phyloP scores from a whole-genome alignment of 2,329 filamentous ascomycete species.

The Hymenotorrendiella dingleyae region DNA sequence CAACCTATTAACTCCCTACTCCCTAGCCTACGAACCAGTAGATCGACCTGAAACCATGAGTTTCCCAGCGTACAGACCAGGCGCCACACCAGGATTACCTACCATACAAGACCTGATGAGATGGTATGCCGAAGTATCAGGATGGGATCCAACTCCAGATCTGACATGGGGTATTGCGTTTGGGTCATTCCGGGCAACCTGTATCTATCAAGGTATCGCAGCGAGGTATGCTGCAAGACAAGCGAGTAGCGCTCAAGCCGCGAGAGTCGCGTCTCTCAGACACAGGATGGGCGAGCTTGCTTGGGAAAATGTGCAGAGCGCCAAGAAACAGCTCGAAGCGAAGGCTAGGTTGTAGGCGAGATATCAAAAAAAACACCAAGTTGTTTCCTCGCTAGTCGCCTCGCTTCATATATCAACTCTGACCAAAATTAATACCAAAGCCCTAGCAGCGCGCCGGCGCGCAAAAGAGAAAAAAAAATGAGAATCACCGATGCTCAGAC shows the following conservation, averaged over 20 bases:
- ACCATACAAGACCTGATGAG: slow-evolving; percentile 49
- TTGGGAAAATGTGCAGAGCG: slow-evolving; percentile 63
- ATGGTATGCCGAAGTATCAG: slow-evolving; percentile 64
- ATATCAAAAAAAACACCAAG: too few species aligned
- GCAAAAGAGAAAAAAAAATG: too few species aligned
- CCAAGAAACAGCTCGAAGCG: slow-evolving; percentile 33
- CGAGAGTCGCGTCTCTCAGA: slow-evolving; percentile 63
- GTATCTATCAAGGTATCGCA: slow-evolving; percentile 81
- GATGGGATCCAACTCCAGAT: slow-evolving; percentile 64
- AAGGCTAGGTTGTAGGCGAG: slow-evolving; percentile 38
- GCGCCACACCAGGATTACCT: slow-evolving; percentile 49
- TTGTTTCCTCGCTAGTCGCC: too few species aligned
- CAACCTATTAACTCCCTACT: slow-evolving; percentile 61
- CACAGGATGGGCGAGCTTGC: slow-evolving; percentile 70
- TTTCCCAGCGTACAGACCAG: slow-evolving; percentile 33
- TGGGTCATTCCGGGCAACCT: slow-evolving; percentile 53
- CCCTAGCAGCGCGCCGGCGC: too few species aligned
- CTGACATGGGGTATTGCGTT: slow-evolving; percentile 58
- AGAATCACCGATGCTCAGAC: too few species aligned
- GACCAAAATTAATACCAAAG: too few species aligned
- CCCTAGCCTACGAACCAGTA: slow-evolving; percentile 21
- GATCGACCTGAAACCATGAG: too few species aligned
- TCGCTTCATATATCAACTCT: too few species aligned
- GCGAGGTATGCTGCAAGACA: slow-evolving; percentile 79
- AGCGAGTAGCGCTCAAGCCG: slow-evolving; percentile 81